Evolutionary conservation across 2,329 filamentous ascomycete genomes (phyloP), one percentile per base, ranked within the genome.

Genomic region (Cladorrhinum sp.): DNA sequence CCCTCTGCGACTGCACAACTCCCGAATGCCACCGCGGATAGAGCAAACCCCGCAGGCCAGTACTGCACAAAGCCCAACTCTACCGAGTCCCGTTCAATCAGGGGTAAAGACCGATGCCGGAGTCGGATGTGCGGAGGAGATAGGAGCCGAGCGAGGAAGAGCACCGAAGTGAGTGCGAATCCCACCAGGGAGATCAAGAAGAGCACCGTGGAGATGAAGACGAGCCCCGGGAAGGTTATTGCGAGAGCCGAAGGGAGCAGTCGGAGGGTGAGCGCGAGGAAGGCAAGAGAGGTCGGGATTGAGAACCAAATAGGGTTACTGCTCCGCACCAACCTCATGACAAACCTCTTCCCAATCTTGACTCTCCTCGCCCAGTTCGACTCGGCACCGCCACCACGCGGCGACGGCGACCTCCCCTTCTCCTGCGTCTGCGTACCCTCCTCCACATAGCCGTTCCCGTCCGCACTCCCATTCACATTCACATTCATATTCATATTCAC

Each of bases 211-310:
- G 59, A 62, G 8, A 62, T 14, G 9, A 60, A 48, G 18, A 6
- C 21, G 2, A 60, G 50, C 14, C 30, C 46, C 2, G 12, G 20
- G 18, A 60, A 52, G 30, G 26, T 14, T 42, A 61, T 52, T 1
- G 9, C n/a, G 1, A 36, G 33, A 23, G 8, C n/a, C 48, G 10
- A 0, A 16, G 60, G 64, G 24, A 66, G 56, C 0, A 64, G 55
- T 23, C 36, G 57, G 7, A 64, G 28, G n/a, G 58, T 9, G 18
- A 66, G 52, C 20, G 53, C 57, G 20, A 66, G 20, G 23, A 58
- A 26, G 3, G 52, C 56, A 10, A 62, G 54, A 39, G 55, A 26
- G 9, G 57, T 39, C 24, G 62, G 54, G 10, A 52, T 28, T 10
- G 60, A 61, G 59, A 64, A 64, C 60, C 26, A 9, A 28, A 28